A percentile compares a stretch with the other conserved stretches of the same genome.
Evolutionary conservation across 2,329 filamentous ascomycete genomes (phyloP).

Genomic region (Ophiognomonia clavigignenti-juglandacearum): DNA sequence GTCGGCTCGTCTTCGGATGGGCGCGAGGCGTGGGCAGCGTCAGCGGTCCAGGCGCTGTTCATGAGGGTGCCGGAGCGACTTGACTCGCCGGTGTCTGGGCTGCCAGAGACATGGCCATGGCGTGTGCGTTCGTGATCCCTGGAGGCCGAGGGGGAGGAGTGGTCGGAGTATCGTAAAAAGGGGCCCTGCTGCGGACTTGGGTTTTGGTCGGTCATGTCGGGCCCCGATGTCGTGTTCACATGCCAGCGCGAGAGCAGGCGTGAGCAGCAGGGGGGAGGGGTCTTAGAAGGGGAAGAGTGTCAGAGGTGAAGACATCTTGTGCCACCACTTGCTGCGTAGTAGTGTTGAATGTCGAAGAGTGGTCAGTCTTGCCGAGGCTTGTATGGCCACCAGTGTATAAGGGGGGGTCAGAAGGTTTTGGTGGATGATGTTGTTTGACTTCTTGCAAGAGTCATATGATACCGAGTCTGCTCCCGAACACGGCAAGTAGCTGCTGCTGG

Average conservation of each 20-base stretch:
- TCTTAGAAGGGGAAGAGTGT: conserved; percentile 9
- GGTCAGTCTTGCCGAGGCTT: not conserved
- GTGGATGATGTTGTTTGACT: too few species aligned
- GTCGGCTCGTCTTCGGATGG: conserved; percentile 8
- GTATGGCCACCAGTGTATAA: too few species aligned
- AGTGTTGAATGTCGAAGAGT: not conserved
- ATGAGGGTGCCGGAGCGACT: conserved; percentile 31
- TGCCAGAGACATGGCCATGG: conserved; percentile 25
- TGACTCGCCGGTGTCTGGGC: conserved; percentile 37
- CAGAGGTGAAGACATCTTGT: conserved; percentile 14
- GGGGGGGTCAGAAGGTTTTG: too few species aligned
- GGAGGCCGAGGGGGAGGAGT: not conserved
- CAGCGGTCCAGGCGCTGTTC: conserved; percentile 11
- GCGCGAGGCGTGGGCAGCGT: conserved; percentile 17
- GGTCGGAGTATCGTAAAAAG: conserved; percentile 5
- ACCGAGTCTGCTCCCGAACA: too few species aligned
- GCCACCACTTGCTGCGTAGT: not conserved
- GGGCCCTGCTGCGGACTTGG: conserved; percentile 11
- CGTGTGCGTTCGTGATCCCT: not conserved
- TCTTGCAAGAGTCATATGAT: too few species aligned
- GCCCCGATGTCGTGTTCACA: conserved; percentile 14
- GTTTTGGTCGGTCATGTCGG: conserved; percentile 17
- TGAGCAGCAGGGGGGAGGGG: conserved; percentile 1
- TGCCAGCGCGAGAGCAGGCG: conserved; percentile 6
- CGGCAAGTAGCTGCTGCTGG: too few species aligned